Percentiles rank a stretch among this genome's conserved stretches.
These are phyloP conservation scores for Aspergillus olivimuriae DNA, from an alignment of 495 filamentous ascomycete species.

Conservation along the genomic window DNA sequence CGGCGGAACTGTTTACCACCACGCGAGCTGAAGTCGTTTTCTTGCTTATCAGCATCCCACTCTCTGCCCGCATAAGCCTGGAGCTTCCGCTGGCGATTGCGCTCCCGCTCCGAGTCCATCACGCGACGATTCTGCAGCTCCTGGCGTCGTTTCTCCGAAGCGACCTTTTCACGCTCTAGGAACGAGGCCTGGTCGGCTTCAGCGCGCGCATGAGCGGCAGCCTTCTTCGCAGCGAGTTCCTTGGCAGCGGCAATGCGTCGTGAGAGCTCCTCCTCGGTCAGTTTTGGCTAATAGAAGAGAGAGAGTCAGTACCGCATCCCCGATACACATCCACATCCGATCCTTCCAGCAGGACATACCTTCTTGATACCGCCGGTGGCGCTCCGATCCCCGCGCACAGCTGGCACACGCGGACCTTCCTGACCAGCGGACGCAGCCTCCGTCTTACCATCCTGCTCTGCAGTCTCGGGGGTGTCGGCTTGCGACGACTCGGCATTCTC, in stretches of 20 bases:
- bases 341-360: no score
- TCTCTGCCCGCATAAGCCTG: slow-evolving; percentile 59
- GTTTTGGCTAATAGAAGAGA: slow-evolving; percentile 44
- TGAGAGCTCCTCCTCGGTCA: slow-evolving; percentile 62
- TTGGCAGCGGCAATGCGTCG: slow-evolving; percentile 53
- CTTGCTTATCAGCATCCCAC: slow-evolving; percentile 71
- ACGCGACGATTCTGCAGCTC: slow-evolving; percentile 50
- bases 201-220: slow-evolving; percentile 57
- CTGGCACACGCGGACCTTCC: slow-evolving; percentile 35
- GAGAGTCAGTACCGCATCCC: slow-evolving; percentile 4
- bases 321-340: no score
- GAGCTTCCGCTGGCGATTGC: slow-evolving; percentile 65
- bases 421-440: slow-evolving; percentile 16
- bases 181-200: slow-evolving; percentile 65
- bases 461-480: slow-evolving; percentile 13
- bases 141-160: slow-evolving; percentile 44
- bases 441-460: slow-evolving; percentile 17
- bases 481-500: slow-evolving; percentile 9
- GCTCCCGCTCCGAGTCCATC: slow-evolving; percentile 66
- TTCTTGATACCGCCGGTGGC: slow-evolving; percentile 59
- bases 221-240: slow-evolving; percentile 49
- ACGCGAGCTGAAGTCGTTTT: slow-evolving; percentile 49
- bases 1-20: slow-evolving; percentile 43
- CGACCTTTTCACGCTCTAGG: slow-evolving; percentile 56
- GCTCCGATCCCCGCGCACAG: slow-evolving; percentile 63